phyloP scores from a whole-genome alignment of 148 eudicot genomes.

The Tetragonia tetragonoides region DNA sequence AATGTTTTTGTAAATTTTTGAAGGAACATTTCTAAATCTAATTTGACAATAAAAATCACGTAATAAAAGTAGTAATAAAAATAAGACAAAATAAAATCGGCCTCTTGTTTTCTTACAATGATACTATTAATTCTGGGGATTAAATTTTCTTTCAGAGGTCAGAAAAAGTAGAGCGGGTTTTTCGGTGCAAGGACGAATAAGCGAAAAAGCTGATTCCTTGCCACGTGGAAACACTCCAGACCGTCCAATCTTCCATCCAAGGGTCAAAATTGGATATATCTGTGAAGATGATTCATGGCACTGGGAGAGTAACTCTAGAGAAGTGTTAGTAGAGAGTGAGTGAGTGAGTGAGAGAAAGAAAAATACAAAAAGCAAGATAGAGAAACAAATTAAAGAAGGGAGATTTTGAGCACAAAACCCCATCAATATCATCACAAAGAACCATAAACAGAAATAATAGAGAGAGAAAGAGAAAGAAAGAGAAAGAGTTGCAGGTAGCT shows the following conservation, averaged over 20 bases:
- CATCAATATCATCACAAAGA: neutral
- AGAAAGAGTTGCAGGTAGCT: neutral
- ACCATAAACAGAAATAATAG: neutral
- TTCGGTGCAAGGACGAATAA: conserved; percentile 32
- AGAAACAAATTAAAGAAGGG: neutral
- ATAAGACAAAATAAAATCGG: neutral
- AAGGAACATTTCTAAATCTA: no score
- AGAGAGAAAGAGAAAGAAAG: neutral
- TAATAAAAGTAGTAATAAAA: no score
- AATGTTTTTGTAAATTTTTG: no score
- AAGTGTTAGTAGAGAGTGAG: conserved; percentile 13
- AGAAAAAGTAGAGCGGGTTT: conserved; percentile 39
- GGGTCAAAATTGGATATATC: conserved; percentile 6
- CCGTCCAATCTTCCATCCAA: conserved; percentile 18
- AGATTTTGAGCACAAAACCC: neutral
- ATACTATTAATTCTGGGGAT: neutral
- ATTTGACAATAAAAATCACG: no score
- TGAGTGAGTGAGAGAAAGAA: conserved; percentile 4
- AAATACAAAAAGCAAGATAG: neutral
- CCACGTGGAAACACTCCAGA: conserved; percentile 13
- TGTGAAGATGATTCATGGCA: conserved; percentile 19
- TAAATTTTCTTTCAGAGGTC: neutral
- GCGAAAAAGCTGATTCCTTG: conserved; percentile 26
- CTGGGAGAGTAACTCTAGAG: conserved; percentile 22
- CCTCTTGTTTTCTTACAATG: neutral